Base-by-base conservation (phyloP, 768 basidiomycete genomes). In the Boletus patriciae region DNA sequence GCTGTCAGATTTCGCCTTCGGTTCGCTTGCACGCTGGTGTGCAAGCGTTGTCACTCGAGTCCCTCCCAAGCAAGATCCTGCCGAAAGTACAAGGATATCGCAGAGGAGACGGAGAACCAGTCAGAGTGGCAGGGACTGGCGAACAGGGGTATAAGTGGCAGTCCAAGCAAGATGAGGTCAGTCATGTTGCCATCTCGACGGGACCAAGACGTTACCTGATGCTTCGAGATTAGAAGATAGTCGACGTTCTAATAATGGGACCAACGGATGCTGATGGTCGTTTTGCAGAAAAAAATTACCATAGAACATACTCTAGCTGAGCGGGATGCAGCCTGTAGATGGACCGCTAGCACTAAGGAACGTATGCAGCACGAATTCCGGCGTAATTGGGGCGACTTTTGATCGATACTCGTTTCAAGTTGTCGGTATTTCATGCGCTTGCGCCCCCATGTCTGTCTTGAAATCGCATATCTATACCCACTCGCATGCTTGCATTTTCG, bases 361-460 rank as follows among this genome's bases (percentile, higher is more conserved):
- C 82, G 81, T 43, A 79, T 88, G 74, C 73, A 94, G n/a, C n/a
- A n/a, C n/a, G n/a, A 93, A 74, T 92, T 94, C 83, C 84, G 85
- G 50, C 83, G 89, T 55, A 90, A 76, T 63, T 94, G 91, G 90
- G 90, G 89, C n/a, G n/a, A n/a, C n/a, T n/a, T n/a, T n/a, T n/a
- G n/a, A n/a, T n/a, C 42, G 91, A 94, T 71, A 93, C 92, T 73
- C 92, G 66, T 79, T n/a, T n/a, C n/a, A n/a, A n/a, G n/a, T 51
- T 54, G 36, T n/a, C 49, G 37, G 31, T 50, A 38, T 52, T 52
- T 58, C 50, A 45, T 52, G 42, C 54, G 12, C 47, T 19, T 25
- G 37, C 44, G 13, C 36, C 41, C 16, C 8, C 33, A 38, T 58
- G 57, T 58, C 46, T 31, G 36, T 43, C 18, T n/a, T 58, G 54